Conservation (phyloP, 257 asterid genomes). For the Gentiana macrophylla region DNA sequence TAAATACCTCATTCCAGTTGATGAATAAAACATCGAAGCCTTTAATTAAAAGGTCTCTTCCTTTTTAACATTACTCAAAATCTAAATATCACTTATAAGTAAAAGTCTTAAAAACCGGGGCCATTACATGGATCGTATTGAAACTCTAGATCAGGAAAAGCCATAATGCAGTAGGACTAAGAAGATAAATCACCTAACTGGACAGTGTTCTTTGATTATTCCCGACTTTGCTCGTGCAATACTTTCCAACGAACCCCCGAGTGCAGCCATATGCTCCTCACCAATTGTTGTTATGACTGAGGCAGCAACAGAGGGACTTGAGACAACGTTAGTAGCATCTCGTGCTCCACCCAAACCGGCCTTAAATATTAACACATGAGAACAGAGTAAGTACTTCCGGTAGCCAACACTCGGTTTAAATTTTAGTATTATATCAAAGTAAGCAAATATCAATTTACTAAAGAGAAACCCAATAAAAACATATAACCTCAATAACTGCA, state of each 20-base stretch:
- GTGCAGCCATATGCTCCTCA: constrained; percentile 90
- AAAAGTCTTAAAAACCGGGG: no score
- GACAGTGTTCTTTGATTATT: constrained; percentile 70
- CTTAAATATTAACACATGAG: constrained; percentile 18
- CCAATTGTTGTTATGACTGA: constrained; percentile 86
- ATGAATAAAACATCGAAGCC: no score
- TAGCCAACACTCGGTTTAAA: no score
- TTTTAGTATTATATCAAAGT: no score
- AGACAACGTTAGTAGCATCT: constrained; percentile 89
- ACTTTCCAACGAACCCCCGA: constrained; percentile 93
- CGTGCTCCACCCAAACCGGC: constrained; percentile 93
- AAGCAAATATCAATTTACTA: no score
- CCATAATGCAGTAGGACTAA: constrained; percentile 8
- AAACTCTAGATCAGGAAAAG: not conserved
- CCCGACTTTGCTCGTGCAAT: constrained; percentile 90
- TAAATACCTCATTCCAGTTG: no score
- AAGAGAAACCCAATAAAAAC: not conserved
- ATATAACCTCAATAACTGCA: constrained; percentile 78
- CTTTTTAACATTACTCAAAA: no score
- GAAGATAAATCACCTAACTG: constrained; percentile 86
- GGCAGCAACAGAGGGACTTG: constrained; percentile 49
- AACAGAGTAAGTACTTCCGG: not conserved
- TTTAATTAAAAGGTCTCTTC: no score
- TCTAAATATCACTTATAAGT: no score
- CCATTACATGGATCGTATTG: no score